Percentiles rank a stretch among this genome's conserved stretches.
phyloP scores from a whole-genome alignment of 78 protist genomes.

The Chrysochromulina parva region DNA sequence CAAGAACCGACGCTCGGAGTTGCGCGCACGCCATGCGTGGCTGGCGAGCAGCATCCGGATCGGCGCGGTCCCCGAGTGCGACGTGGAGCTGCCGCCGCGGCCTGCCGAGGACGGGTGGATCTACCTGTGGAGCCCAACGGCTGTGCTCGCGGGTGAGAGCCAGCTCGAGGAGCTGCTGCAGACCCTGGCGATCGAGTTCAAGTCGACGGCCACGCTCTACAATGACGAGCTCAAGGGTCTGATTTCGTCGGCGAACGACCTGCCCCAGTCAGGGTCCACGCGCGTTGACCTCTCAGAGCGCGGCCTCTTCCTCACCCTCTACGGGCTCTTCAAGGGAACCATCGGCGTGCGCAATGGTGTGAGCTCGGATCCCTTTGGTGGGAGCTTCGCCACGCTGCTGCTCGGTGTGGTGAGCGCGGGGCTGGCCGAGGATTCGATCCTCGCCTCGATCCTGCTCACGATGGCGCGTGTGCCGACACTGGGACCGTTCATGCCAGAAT shows the following conservation, averaged over 20 bases:
- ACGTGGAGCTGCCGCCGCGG: neutral
- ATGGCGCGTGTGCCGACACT: slow-evolving; percentile 7
- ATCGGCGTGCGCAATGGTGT: neutral
- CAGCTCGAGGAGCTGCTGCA: neutral
- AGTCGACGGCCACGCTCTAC: neutral
- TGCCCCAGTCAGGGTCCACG: too few relatives aligned
- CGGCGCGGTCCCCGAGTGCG: neutral
- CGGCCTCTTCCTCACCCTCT: neutral
- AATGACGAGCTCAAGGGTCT: too few relatives aligned
- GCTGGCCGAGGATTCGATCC: neutral
- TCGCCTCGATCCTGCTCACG: neutral
- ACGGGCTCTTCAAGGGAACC: neutral
- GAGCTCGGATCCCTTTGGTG: neutral
- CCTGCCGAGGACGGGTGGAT: neutral
- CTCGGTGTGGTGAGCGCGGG: neutral
- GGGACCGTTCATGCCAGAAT: neutral
- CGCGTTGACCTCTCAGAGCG: too few relatives aligned
- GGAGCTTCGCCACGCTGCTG: neutral
- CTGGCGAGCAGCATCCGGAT: too few relatives aligned
- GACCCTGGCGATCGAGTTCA: neutral
- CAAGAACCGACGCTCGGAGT: neutral
- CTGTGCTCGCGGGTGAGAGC: neutral
- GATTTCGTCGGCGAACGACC: too few relatives aligned
- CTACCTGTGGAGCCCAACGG: neutral
- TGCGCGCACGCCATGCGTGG: neutral